A percentile compares a stretch with the other conserved stretches of the same genome.
phyloP scores from a whole-genome alignment of 2,329 filamentous ascomycete genomes.

The Sarocladium strictum region DNA sequence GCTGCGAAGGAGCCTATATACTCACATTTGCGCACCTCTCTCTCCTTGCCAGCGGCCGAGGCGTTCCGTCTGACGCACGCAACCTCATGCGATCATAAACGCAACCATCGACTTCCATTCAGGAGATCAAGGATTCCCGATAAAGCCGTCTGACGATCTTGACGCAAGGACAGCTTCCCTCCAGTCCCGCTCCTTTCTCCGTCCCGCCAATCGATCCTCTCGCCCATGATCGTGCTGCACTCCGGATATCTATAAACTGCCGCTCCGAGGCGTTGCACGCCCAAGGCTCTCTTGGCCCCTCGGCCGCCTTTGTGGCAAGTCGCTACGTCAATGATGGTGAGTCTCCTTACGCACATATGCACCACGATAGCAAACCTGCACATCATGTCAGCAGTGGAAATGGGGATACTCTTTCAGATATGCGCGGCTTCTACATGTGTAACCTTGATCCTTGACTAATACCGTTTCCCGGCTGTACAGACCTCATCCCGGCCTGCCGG shows the following conservation, averaged over 20 bases:
- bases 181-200: neutral
- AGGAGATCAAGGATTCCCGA: neutral
- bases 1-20: neutral
- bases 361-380: neutral
- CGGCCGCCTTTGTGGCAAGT: constrained; percentile 5
- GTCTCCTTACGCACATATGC: too few relatives aligned
- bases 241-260: constrained; percentile 1
- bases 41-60: neutral
- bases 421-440: neutral
- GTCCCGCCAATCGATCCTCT: neutral
- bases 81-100: constrained; percentile 2
- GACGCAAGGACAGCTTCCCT: neutral
- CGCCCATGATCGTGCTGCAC: constrained; percentile 3
- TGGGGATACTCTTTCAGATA: neutral
- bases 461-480: constrained; percentile 25
- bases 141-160: neutral
- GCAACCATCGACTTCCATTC: neutral
- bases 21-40: neutral
- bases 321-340: constrained; percentile 10
- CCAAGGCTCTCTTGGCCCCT: neutral
- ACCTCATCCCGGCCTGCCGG: constrained; percentile 52
- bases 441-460: neutral
- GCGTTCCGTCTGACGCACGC: neutral
- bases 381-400: neutral
- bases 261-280: neutral